phyloP scores from a whole-genome alignment of 73 alveolate species.

The Tetrahymena borealis region DNA sequence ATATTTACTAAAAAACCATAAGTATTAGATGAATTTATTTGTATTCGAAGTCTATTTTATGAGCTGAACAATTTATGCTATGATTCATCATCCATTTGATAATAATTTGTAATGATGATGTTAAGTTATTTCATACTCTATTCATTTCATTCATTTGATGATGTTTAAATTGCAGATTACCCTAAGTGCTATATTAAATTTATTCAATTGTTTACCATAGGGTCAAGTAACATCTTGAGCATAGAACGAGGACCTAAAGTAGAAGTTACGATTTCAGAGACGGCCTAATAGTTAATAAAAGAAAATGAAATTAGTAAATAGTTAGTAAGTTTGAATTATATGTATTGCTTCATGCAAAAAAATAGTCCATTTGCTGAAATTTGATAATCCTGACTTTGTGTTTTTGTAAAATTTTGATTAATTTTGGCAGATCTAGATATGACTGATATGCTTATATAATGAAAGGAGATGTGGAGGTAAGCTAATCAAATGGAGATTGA shows the following conservation, averaged over 20 bases:
- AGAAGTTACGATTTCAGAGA: constrained; percentile 93
- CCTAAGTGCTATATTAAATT: neutral
- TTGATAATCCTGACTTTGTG: neutral
- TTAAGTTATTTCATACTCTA: too few species aligned
- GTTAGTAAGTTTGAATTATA: too few species aligned
- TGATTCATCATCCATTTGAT: neutral
- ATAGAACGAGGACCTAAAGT: constrained; percentile 98
- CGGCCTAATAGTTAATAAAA: constrained; percentile 50
- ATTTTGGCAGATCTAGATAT: too few species aligned
- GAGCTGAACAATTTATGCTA: too few species aligned
- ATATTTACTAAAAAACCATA: too few species aligned
- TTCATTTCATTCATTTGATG: too few species aligned
- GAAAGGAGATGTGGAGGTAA: neutral
- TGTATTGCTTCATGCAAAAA: too few species aligned
- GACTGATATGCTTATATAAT: neutral
- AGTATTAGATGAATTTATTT: too few species aligned
- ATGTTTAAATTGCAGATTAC: neutral
- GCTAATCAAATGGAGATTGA: neutral
- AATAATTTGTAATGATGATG: neutral
- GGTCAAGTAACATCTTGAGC: constrained; percentile 97
- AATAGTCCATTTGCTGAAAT: constrained; percentile 46
- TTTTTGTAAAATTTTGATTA: neutral
- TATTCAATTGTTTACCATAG: constrained; percentile 43
- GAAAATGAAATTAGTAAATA: too few species aligned
- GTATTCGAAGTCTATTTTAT: too few species aligned